A percentile compares a stretch with the other conserved stretches of the same genome.
Conservation (phyloP, 257 asterid species). For the Primulina huaijiensis region DNA sequence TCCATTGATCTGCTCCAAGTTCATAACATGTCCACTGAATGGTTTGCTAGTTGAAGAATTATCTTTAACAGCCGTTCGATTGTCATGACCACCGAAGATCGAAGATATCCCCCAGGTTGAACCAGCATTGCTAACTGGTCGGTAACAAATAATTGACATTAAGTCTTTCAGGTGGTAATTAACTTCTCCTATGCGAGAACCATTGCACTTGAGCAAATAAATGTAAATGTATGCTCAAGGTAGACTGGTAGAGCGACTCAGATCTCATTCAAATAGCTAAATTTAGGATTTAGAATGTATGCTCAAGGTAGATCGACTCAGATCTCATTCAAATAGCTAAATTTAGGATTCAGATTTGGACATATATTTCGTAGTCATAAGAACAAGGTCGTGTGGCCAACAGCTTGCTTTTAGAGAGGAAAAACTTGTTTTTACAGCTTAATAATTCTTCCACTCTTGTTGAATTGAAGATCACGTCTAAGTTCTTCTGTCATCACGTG, state of each 20-base stretch:
- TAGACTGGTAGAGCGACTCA: neutral
- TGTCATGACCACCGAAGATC: constrained; percentile 70
- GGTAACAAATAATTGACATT: constrained; percentile 19
- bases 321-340: neutral
- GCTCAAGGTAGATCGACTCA: neutral
- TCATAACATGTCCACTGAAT: constrained; percentile 50
- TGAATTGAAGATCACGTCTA: neutral
- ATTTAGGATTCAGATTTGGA: constrained; percentile 6
- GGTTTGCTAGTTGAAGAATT: constrained; percentile 49
- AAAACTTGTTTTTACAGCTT: neutral
- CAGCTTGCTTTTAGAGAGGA: neutral
- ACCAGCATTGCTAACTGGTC: constrained; percentile 50
- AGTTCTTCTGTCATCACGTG: neutral
- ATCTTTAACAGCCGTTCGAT: constrained; percentile 58
- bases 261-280: neutral
- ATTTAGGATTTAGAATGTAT: neutral
- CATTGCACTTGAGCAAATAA: constrained; percentile 17
- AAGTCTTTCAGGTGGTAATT: constrained; percentile 16
- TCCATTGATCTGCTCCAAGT: constrained; percentile 48
- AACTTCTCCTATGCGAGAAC: neutral
- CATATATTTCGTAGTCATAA: neutral
- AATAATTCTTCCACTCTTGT: neutral
- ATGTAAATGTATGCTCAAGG: constrained; percentile 4
- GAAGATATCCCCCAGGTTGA: constrained; percentile 95
- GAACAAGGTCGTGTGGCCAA: neutral